A percentile compares a stretch with the other conserved stretches of the same genome.
Evolutionary conservation across 2,329 filamentous ascomycete species (phyloP).

Genomic region (Acrocalymma vagum): DNA sequence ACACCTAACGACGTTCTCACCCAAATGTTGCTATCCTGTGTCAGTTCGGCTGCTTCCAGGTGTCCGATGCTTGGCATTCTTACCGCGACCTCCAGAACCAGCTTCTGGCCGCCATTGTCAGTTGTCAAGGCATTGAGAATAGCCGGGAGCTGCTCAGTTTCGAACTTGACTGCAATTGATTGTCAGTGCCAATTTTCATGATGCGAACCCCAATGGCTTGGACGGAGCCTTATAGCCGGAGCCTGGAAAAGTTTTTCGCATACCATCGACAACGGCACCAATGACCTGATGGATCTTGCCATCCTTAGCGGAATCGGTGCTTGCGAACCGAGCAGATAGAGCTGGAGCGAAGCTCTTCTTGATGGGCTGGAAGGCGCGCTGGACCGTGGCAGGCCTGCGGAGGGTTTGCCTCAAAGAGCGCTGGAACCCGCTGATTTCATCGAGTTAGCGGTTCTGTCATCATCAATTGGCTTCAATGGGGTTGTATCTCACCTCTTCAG

Average conservation of each 20-base stretch:
- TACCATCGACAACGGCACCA: constrained; percentile 97
- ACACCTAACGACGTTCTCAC: constrained; percentile 98
- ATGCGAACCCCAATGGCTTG: constrained; percentile 41
- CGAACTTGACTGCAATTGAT: constrained; percentile 85
- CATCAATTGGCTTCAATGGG: constrained; percentile 46
- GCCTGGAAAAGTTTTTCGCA: constrained; percentile 52
- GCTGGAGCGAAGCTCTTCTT: constrained; percentile 66
- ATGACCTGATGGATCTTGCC: constrained; percentile 85
- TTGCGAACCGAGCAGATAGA: constrained; percentile 69
- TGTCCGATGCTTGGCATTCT: constrained; percentile 48
- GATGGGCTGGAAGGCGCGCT: constrained; percentile 65
- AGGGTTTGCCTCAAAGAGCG: constrained; percentile 70
- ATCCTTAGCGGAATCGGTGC: constrained; percentile 63
- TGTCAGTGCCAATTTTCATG: constrained; percentile 39
- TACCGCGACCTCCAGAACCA: constrained; percentile 97
- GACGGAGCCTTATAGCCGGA: constrained; percentile 18
- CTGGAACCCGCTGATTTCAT: constrained; percentile 67
- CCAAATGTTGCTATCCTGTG: constrained; percentile 87
- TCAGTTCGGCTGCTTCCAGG: constrained; percentile 34
- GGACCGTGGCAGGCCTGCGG: constrained; percentile 63
- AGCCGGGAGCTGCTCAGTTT: constrained; percentile 87
- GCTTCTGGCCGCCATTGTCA: constrained; percentile 90
- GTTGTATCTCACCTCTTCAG: constrained; percentile 65
- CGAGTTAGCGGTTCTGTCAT: constrained; percentile 48
- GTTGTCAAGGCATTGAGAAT: constrained; percentile 98